A percentile compares a stretch with the other conserved stretches of the same genome.
phyloP scores from a whole-genome alignment of 2,329 filamentous ascomycete genomes.

The Shiraia sp. region DNA sequence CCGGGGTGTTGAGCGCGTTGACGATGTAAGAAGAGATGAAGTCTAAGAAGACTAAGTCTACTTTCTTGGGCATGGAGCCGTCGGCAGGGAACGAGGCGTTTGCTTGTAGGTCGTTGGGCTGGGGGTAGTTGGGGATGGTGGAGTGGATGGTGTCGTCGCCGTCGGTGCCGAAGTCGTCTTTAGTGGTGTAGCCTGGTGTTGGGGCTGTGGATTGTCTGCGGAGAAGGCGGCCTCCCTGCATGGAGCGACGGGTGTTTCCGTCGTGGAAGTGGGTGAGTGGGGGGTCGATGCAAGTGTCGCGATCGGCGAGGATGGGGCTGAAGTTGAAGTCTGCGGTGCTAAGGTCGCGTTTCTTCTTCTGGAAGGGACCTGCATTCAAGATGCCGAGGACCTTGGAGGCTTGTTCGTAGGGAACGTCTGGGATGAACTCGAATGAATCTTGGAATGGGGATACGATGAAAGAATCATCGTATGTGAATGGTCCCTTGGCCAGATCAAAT shows the following conservation, averaged over 20 bases:
- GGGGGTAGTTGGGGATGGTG: conserved; percentile 51
- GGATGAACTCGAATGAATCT: conserved; percentile 58
- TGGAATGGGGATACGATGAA: conserved; percentile 62
- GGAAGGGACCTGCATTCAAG: conserved; percentile 51
- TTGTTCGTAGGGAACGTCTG: conserved; percentile 55
- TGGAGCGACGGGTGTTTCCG: conserved; percentile 26
- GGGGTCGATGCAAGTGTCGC: conserved; percentile 57
- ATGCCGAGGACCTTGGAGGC: conserved; percentile 47
- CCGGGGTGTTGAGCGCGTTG: conserved; percentile 35
- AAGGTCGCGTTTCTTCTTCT: conserved; percentile 41
- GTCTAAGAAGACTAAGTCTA: conserved; percentile 60
- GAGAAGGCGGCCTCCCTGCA: conserved; percentile 48
- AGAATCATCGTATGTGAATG: conserved; percentile 60
- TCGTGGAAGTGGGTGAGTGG: conserved; percentile 36
- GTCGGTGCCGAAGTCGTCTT: conserved; percentile 60
- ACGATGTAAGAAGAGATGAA: conserved; percentile 49
- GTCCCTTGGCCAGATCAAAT: conserved; percentile 66
- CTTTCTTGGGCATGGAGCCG: conserved; percentile 48
- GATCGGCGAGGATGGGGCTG: conserved; percentile 44
- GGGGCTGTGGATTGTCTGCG: conserved; percentile 53
- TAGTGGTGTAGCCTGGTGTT: conserved; percentile 58
- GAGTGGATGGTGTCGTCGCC: conserved; percentile 61
- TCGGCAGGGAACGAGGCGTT: conserved; percentile 54
- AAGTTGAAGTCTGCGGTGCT: conserved; percentile 41
- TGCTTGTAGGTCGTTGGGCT: conserved; percentile 57